Evolutionary conservation across 768 basidiomycete genomes (phyloP).

Genomic region (Phanerodontia chrysosporium): DNA sequence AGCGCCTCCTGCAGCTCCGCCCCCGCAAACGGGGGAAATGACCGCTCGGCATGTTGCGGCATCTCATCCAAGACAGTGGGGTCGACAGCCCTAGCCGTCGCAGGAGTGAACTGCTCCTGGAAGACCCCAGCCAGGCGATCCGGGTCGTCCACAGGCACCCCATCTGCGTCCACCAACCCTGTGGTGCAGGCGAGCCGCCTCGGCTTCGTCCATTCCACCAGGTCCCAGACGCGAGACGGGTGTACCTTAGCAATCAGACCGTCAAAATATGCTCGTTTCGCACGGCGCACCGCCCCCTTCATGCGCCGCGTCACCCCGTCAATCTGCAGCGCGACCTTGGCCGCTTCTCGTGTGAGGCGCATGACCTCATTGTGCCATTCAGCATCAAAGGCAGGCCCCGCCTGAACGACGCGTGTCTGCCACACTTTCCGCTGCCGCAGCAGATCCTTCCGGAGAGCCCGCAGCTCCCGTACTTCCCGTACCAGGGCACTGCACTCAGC

Average conservation of each 20-base stretch:
- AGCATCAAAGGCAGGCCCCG: not conserved
- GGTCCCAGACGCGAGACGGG: conserved; percentile 6
- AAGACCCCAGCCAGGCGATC: conserved; percentile 4
- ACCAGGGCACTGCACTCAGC: not conserved
- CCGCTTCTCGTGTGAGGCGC: not conserved
- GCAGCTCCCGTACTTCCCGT: not conserved
- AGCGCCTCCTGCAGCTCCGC: conserved; percentile 9
- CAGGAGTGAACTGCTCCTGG: conserved; percentile 9
- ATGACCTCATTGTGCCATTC: not conserved
- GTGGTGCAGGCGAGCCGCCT: not conserved
- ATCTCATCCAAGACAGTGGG: conserved; percentile 1
- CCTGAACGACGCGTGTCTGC: not conserved
- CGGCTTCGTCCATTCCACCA: conserved; percentile 8
- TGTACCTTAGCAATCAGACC: not conserved
- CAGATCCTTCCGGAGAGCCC: not conserved
- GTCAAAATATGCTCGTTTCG: conserved; percentile 6
- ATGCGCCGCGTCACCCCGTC: not conserved
- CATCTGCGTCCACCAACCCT: not conserved
- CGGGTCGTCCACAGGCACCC: not conserved
- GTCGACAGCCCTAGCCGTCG: not conserved
- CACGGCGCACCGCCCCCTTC: not conserved
- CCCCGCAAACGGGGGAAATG: too few relatives aligned
- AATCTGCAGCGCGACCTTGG: not conserved
- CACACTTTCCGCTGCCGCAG: not conserved
- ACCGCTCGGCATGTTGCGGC: too few relatives aligned